Conservation (phyloP, 2,329 filamentous ascomycete species). For the Graphiopsis chlorocephala region DNA sequence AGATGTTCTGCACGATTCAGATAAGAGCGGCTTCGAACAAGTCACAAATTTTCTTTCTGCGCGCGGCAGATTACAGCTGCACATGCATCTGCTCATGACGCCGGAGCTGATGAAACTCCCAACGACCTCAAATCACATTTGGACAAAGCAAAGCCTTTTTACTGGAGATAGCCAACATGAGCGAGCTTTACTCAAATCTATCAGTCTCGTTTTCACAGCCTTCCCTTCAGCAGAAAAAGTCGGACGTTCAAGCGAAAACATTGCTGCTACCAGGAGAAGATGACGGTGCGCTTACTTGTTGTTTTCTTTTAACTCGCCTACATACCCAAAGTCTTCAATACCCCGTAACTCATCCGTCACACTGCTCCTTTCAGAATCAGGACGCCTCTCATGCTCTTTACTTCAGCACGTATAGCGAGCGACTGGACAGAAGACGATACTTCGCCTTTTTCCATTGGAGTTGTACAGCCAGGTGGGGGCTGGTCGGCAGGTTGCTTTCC, state of each 20-base stretch:
- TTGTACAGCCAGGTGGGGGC: background rate
- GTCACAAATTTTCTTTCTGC: background rate
- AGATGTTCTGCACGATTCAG: conserved; percentile 88
- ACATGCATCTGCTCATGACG: background rate
- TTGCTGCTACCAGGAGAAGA: background rate
- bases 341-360: background rate
- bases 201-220: background rate
- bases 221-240: background rate
- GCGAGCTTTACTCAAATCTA: background rate
- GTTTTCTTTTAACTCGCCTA: background rate
- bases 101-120: background rate
- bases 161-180: background rate
- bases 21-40: conserved; percentile 36
- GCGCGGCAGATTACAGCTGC: background rate
- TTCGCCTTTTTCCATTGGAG: background rate
- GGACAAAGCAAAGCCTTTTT: conserved; percentile 1
- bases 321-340: background rate
- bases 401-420: background rate
- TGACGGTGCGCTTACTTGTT: background rate
- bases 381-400: too few species aligned
- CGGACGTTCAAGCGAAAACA: background rate
- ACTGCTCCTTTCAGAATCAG: background rate
- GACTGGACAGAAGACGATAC: background rate
- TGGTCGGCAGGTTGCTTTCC: background rate
- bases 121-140: background rate